Conservation (phyloP, 768 basidiomycete species). For the Gymnopilus dilepis region DNA sequence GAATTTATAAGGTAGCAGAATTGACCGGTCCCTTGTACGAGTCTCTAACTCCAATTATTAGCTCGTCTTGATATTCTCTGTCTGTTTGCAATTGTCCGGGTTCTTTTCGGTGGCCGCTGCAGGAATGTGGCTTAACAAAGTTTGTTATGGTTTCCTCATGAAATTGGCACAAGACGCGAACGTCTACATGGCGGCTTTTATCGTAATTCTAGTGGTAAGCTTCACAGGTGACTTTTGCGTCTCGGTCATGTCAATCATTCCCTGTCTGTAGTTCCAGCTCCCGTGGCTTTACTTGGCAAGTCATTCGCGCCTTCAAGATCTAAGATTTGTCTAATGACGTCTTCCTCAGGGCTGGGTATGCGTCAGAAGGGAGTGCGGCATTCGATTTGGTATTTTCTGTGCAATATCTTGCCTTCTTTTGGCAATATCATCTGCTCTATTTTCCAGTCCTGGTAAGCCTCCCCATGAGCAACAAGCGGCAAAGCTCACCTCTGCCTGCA, state of each 20-base stretch:
- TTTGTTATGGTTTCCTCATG: slow-evolving; percentile 41
- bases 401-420: slow-evolving; percentile 43
- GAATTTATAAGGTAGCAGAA: slow-evolving; percentile 50
- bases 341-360: slow-evolving; percentile 51
- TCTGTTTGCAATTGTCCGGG: slow-evolving; percentile 49
- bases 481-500: too few species aligned
- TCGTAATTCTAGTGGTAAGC: slow-evolving; percentile 46
- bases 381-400: slow-evolving; percentile 44
- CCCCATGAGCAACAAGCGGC: too few species aligned
- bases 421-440: slow-evolving; percentile 45
- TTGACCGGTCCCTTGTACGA: not conserved
- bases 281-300: slow-evolving; percentile 54
- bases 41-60: slow-evolving; percentile 20
- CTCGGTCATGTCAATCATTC: not conserved
- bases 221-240: not conserved
- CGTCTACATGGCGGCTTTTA: slow-evolving; percentile 48
- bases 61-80: slow-evolving; percentile 56
- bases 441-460: slow-evolving; percentile 45
- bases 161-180: slow-evolving; percentile 37
- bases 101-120: slow-evolving; percentile 56
- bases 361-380: slow-evolving; percentile 49
- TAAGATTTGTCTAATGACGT: not conserved
- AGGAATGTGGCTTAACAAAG: slow-evolving; percentile 55
- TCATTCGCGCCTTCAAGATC: not conserved
- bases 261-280: slow-evolving; percentile 38